phyloP scores from a whole-genome alignment of 1,284 basidiomycete genomes.

The Stereum hirsutum region DNA sequence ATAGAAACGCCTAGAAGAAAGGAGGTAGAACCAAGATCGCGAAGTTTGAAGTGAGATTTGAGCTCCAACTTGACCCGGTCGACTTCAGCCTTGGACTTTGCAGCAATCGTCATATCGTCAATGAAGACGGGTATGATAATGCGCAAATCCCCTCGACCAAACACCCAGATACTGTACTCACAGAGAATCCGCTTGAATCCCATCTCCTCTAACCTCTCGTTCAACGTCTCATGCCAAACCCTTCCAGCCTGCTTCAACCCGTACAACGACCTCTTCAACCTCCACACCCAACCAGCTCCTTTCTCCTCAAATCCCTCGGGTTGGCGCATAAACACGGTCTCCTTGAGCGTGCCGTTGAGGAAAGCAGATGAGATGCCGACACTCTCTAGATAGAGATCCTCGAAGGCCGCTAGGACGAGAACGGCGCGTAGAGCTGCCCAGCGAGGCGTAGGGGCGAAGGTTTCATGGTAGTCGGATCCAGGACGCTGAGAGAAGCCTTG shows the following conservation, averaged over 20 bases:
- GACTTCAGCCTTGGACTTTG: constrained; percentile 11
- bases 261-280: constrained; percentile 14
- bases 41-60: constrained; percentile 18
- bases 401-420: constrained; percentile 18
- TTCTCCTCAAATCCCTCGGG: constrained; percentile 10
- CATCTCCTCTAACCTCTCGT: constrained; percentile 3
- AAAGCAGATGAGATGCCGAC: constrained; percentile 18
- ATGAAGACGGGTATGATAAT: constrained; percentile 21
- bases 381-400: constrained; percentile 7
- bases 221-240: constrained; percentile 15
- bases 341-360: constrained; percentile 17
- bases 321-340: constrained; percentile 19
- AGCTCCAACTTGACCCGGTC: constrained; percentile 16
- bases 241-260: constrained; percentile 21
- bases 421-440: constrained; percentile 18
- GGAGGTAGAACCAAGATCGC: constrained; percentile 20
- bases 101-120: constrained; percentile 22
- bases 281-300: constrained; percentile 4
- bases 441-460: constrained; percentile 22
- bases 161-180: constrained; percentile 13
- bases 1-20: constrained; percentile 27
- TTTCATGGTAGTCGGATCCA: constrained; percentile 28
- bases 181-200: constrained; percentile 16
- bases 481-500: constrained; percentile 28
- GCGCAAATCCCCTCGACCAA: constrained; percentile 9